A percentile compares a stretch with the other conserved stretches of the same genome.
These are phyloP conservation scores for Quercus suber DNA, from an alignment of 306 rosid genomes.

Conservation along the genomic window DNA sequence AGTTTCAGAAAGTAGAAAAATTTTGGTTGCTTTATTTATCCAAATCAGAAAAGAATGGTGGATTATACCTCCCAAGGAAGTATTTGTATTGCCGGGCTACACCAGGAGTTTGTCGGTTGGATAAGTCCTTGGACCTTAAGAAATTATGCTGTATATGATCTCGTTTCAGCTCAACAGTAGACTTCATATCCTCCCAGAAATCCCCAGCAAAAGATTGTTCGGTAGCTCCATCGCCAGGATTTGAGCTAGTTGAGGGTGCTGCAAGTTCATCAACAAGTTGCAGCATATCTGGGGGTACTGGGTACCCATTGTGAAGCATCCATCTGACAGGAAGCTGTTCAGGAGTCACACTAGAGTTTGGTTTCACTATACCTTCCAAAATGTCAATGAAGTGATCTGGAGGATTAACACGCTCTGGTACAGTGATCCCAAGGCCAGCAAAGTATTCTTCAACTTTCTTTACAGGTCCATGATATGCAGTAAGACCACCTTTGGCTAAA, in stretches of 20 bases:
- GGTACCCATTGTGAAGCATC: conserved; percentile 82
- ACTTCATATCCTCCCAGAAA: conserved; percentile 62
- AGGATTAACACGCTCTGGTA: conserved; percentile 83
- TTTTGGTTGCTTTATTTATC: not conserved
- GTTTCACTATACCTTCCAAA: conserved; percentile 72
- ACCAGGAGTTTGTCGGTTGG: conserved; percentile 65
- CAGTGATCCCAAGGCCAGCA: conserved; percentile 61
- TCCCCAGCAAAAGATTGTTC: conserved; percentile 58
- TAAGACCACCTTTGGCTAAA: conserved; percentile 81
- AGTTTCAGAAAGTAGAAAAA: too few species aligned
- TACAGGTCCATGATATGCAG: conserved; percentile 77
- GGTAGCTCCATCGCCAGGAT: not conserved
- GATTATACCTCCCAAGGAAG: conserved; percentile 63
- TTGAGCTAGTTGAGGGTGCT: conserved; percentile 42
- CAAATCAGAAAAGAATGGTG: not conserved
- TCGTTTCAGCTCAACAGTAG: conserved; percentile 34
- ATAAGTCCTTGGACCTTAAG: conserved; percentile 48
- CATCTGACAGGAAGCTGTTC: conserved; percentile 76
- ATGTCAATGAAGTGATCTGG: conserved; percentile 81
- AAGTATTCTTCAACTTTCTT: conserved; percentile 82
- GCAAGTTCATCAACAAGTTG: conserved; percentile 53
- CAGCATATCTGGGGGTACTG: conserved; percentile 74
- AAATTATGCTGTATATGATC: conserved; percentile 49
- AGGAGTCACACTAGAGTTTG: conserved; percentile 44
- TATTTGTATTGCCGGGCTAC: conserved; percentile 63